Base-by-base conservation (phyloP, 495 filamentous ascomycete genomes). In the Xylaria longipes region DNA sequence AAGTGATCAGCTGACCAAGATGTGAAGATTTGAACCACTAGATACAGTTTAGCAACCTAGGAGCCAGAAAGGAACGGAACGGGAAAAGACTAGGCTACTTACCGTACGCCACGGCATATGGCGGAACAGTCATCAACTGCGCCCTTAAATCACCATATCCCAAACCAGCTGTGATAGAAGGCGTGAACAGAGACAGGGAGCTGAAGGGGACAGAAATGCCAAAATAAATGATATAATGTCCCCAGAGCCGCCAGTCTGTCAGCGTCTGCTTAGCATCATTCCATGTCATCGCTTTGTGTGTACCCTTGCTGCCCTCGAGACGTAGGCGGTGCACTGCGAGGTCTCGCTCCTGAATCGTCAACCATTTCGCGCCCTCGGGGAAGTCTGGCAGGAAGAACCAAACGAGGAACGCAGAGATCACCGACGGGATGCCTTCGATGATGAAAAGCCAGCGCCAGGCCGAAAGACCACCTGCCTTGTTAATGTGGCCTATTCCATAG, bases 401-500 rank as follows among this genome's bases (percentile, higher is more conserved):
- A 9, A 87, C 82, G 1, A 94, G 39, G 41, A 86, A 60, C 5
- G 29, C 91, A 89, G 62, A 94, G 82, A 45, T 94, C 3, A 39
- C 91, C 73, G 88, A 89, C 0, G 84, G 85, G 4, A 94, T 82
- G 0, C 93, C 93, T 75, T 94, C 92, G 31, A 92, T 83, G 68
- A 88, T 85, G 78, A 93, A 94, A 33, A 95, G 92, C 92, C 92
- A 94, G 5, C 90, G 84, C 92, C 92, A 94, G 1, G 91, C 91
- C 0, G 80, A 79, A 68, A 88, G 87, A 0, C 90, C 90, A 6
- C 89, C 91, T 7, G 91, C 75, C 6, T 86, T 84, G 69, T 90
- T 84, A 90, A 94, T 94, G 33, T 90, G 83, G 2, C 82, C 83
- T 62, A 93, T 92, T 1, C 87, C 90, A 8, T 88, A 90, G 0